Percentiles rank a stretch among this genome's conserved stretches.
Conservation (phyloP, 2,329 filamentous ascomycete species). For the Hypoxylon sp. region DNA sequence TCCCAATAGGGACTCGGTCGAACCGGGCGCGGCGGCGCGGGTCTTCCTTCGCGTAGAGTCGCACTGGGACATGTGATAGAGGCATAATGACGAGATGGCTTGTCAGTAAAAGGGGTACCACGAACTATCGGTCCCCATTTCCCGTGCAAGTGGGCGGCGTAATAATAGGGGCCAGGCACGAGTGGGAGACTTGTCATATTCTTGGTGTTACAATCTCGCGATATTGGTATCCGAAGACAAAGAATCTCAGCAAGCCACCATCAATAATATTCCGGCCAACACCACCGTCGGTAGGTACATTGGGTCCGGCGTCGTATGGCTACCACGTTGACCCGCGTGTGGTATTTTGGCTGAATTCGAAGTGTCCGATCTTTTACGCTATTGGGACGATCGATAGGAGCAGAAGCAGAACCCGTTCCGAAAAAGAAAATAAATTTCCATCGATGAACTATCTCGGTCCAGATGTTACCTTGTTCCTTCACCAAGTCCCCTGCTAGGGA, state of each 20-base stretch:
- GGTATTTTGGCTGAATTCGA: conserved; percentile 36
- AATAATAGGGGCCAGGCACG: conserved; percentile 8
- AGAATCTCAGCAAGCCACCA: conserved; percentile 2
- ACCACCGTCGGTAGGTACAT: conserved; percentile 5
- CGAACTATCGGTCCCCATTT: conserved; percentile 12
- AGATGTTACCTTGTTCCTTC: conserved; percentile 11
- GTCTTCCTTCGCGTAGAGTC: conserved; percentile 14
- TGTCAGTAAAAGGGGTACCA: background rate
- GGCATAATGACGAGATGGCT: conserved; percentile 14
- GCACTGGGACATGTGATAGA: conserved; percentile 21
- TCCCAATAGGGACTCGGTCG: conserved; percentile 18
- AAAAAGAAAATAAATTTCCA: conserved; percentile 8
- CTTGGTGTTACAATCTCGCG: conserved; percentile 20
- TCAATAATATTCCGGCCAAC: conserved; percentile 10
- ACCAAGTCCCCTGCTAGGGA: background rate
- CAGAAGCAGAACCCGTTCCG: conserved; percentile 8
- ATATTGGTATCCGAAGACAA: conserved; percentile 21
- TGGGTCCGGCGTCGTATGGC: conserved; percentile 18
- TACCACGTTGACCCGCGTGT: conserved; percentile 24
- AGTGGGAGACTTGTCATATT: conserved; percentile 11
- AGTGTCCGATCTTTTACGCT: conserved; percentile 34
- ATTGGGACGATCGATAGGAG: conserved; percentile 23
- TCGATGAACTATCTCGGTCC: conserved; percentile 6
- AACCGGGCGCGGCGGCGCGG: conserved; percentile 27
- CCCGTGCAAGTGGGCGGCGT: background rate